A percentile compares a stretch with the other conserved stretches of the same genome.
Conservation (phyloP, 495 filamentous ascomycete genomes). For the Achaetomiella virescens region DNA sequence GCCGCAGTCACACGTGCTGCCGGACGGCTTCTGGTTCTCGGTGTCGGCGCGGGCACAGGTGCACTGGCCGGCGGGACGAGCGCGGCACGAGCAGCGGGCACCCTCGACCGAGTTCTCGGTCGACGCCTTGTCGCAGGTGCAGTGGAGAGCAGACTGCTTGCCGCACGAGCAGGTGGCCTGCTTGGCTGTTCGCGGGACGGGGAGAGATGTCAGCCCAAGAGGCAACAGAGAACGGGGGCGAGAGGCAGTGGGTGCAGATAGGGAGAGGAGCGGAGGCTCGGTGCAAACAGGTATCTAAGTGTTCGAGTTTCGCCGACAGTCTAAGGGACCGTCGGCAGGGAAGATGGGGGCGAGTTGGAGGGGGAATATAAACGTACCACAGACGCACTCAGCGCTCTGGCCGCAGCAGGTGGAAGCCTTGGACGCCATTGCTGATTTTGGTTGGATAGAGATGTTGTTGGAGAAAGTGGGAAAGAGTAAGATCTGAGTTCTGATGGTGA, state of each 20-base stretch:
- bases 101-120: conserved; percentile 68
- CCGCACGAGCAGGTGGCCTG: conserved; percentile 81
- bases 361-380: conserved; percentile 32
- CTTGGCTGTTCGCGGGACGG: conserved; percentile 31
- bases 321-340: not conserved
- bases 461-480: not conserved
- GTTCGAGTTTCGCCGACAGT: not conserved
- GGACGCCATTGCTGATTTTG: conserved; percentile 19
- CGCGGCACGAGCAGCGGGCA: conserved; percentile 77
- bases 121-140: conserved; percentile 71
- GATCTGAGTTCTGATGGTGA: not conserved
- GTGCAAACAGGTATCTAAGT: too few relatives aligned
- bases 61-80: conserved; percentile 70
- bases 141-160: conserved; percentile 75
- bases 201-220: not conserved
- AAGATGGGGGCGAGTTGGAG: not conserved
- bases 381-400: conserved; percentile 46
- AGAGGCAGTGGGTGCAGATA: not conserved
- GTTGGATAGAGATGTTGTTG: not conserved
- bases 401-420: conserved; percentile 46
- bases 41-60: conserved; percentile 66
- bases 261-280: not conserved
- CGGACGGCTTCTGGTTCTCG: conserved; percentile 60
- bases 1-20: conserved; percentile 64
- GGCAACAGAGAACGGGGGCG: not conserved